phyloP scores from a whole-genome alignment of 2,329 filamentous ascomycete genomes.

The Diaporthe vexans region DNA sequence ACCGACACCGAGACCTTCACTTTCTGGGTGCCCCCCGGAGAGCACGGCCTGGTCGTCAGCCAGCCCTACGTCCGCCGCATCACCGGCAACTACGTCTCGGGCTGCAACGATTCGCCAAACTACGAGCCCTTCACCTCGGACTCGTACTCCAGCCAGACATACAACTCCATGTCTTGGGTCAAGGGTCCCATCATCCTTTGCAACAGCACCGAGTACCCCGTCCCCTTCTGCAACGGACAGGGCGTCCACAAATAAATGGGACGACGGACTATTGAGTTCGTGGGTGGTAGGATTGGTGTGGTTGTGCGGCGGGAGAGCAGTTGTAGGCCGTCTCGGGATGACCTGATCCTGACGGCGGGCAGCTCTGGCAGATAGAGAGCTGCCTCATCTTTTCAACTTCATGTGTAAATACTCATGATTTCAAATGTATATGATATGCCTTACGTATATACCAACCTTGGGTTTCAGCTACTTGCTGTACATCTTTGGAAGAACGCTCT shows the following conservation, averaged over 20 bases:
- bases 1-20: slow-evolving; percentile 49
- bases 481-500: not conserved
- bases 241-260: slow-evolving; percentile 44
- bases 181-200: slow-evolving; percentile 56
- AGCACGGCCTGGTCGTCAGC: slow-evolving; percentile 56
- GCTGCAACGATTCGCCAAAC: slow-evolving; percentile 50
- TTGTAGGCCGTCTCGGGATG: not conserved
- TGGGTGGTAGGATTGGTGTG: not conserved
- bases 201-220: slow-evolving; percentile 52
- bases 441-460: not conserved
- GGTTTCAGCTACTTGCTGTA: not conserved
- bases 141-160: slow-evolving; percentile 51
- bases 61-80: slow-evolving; percentile 52
- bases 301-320: not conserved
- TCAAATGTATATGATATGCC: slow-evolving; percentile 25
- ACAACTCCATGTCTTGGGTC: slow-evolving; percentile 54
- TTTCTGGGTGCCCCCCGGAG: slow-evolving; percentile 52
- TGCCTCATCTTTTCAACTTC: not conserved
- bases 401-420: slow-evolving; percentile 34
- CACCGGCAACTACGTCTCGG: slow-evolving; percentile 52
- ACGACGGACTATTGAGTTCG: not conserved
- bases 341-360: not conserved
- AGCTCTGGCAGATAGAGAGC: not conserved
- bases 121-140: slow-evolving; percentile 51
- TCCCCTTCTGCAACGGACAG: slow-evolving; percentile 54